A percentile compares a stretch with the other conserved stretches of the same genome.
phyloP scores from a whole-genome alignment of 2,329 filamentous ascomycete genomes.

The Bimuria novae-zelandiae region DNA sequence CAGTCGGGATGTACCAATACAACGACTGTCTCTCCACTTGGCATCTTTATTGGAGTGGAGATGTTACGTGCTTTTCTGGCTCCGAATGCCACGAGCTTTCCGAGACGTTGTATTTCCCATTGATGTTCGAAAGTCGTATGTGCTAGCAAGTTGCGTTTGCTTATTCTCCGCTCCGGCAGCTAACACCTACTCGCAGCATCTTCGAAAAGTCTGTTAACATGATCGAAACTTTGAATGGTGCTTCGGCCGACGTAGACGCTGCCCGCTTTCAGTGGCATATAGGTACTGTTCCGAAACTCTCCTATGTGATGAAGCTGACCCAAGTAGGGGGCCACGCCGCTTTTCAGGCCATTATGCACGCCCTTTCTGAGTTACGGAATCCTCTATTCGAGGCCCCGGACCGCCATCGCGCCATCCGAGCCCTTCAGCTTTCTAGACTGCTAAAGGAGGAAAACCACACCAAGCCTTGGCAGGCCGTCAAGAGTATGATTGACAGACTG shows the following conservation, averaged over 20 bases:
- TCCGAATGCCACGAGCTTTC: conserved; percentile 44
- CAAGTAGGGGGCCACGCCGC: conserved; percentile 36
- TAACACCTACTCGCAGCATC: conserved; percentile 27
- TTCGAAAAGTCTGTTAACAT: conserved; percentile 47
- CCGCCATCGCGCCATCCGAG: conserved; percentile 40
- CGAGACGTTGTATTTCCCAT: conserved; percentile 43
- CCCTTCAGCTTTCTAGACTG: conserved; percentile 37
- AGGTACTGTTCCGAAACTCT: conserved; percentile 18
- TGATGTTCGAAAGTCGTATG: conserved; percentile 42
- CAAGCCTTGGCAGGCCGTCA: conserved; percentile 44
- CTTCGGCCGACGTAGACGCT: conserved; percentile 40
- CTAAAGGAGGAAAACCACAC: conserved; percentile 41
- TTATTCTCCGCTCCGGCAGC: neutral
- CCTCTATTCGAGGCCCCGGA: conserved; percentile 42
- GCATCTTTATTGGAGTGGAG: conserved; percentile 44
- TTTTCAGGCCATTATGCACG: conserved; percentile 46
- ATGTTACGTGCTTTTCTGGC: conserved; percentile 46
- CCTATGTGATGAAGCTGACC: conserved; percentile 12
- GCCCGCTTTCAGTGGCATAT: conserved; percentile 48
- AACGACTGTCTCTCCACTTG: conserved; percentile 38
- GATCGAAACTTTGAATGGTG: conserved; percentile 43
- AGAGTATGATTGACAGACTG: conserved; percentile 45
- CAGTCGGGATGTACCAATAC: conserved; percentile 36
- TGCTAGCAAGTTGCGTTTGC: neutral
- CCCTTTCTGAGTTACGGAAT: conserved; percentile 46